phyloP scores from a whole-genome alignment of 805 yeast genomes.

The Metschnikowia similis region DNA sequence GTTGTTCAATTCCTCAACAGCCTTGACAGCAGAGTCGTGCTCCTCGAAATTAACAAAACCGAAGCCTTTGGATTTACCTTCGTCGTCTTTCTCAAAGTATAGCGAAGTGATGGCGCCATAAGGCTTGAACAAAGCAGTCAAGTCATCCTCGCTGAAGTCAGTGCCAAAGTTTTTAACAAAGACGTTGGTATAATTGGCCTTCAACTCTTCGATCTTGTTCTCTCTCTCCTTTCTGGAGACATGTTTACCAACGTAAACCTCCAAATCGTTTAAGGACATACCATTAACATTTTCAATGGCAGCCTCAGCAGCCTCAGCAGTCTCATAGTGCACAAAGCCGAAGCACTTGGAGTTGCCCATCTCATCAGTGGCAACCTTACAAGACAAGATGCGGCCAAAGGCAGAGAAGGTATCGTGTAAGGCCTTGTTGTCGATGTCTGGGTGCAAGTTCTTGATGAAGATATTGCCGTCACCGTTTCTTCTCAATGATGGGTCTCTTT shows the following conservation, averaged over 20 bases:
- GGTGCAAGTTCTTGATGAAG: conserved; percentile 96
- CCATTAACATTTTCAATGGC: conserved; percentile 98
- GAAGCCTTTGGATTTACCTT: conserved; percentile 90
- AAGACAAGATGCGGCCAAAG: conserved; percentile 91
- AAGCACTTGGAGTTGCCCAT: conserved; percentile 90
- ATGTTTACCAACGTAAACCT: conserved; percentile 94
- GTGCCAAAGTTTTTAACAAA: conserved; percentile 85
- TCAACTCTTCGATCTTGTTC: conserved; percentile 83
- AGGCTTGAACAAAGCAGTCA: conserved; percentile 65
- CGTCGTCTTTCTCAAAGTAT: conserved; percentile 71
- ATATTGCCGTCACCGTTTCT: conserved; percentile 95
- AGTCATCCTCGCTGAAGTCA: conserved; percentile 66
- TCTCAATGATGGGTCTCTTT: conserved; percentile 95
- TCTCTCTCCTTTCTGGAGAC: conserved; percentile 90
- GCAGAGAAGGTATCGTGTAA: conserved; percentile 96
- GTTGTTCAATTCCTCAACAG: conserved; percentile 90
- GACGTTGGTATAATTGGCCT: conserved; percentile 92
- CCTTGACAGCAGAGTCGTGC: conserved; percentile 85
- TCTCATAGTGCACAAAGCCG: conserved; percentile 96
- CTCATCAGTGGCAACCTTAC: conserved; percentile 95
- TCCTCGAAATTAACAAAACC: conserved; percentile 89
- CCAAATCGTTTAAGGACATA: conserved; percentile 94
- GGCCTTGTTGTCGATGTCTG: conserved; percentile 98
- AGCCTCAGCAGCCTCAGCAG: conserved; percentile 85
- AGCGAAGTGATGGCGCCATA: conserved; percentile 83